Evolutionary conservation across 2,329 filamentous ascomycete genomes (phyloP).

Genomic region (Nannizzia gypsea): DNA sequence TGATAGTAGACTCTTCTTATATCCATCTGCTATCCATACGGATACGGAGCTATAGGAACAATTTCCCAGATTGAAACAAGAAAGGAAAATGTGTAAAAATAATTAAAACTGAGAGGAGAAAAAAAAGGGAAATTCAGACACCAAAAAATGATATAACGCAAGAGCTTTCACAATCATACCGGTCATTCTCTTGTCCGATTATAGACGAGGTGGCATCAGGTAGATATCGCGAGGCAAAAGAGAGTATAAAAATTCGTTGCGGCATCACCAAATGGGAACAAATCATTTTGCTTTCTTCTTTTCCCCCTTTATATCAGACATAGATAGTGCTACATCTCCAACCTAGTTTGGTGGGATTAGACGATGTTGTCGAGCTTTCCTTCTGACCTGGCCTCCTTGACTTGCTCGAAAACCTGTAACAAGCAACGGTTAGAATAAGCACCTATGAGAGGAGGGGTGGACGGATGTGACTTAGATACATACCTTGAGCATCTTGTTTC

Average conservation of each 20-base stretch:
- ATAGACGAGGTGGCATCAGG: background rate
- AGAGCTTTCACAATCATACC: background rate
- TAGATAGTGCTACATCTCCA: background rate
- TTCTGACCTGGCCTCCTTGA: conserved; percentile 66
- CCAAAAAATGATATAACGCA: background rate
- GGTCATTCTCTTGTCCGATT: background rate
- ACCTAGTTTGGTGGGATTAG: conserved; percentile 14
- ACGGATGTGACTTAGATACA: background rate
- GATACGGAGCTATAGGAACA: background rate
- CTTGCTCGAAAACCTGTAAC: conserved; percentile 76
- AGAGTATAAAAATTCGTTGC: conserved; percentile 3
- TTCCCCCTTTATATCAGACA: background rate
- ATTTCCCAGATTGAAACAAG: background rate
- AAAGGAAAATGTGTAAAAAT: background rate
- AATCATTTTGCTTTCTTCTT: background rate
- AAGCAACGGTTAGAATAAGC: background rate
- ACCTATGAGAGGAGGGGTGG: background rate
- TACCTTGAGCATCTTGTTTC: conserved; percentile 96
- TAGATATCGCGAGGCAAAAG: background rate
- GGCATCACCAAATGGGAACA: conserved; percentile 2
- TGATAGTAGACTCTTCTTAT: background rate
- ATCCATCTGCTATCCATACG: background rate
- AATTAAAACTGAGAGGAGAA: background rate
- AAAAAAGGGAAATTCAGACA: background rate
- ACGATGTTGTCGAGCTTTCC: conserved; percentile 48